phyloP scores from a whole-genome alignment of 805 yeast species.

The Candida tammaniensis region DNA sequence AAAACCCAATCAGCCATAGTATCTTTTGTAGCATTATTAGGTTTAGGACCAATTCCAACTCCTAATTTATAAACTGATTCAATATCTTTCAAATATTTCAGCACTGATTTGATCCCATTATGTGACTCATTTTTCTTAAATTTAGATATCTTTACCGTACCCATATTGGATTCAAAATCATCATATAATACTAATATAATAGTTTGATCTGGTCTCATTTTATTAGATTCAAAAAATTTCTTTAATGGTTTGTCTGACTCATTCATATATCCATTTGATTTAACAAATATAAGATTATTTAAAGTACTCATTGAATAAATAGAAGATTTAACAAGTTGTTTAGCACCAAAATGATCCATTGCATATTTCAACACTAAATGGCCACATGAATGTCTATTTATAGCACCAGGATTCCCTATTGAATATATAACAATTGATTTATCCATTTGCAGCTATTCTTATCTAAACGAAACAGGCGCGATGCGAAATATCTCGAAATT shows the following conservation, averaged over 20 bases:
- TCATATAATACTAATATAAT: constrained; percentile 30
- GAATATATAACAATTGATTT: constrained; percentile 22
- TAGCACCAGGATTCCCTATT: constrained; percentile 41
- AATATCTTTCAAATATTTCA: constrained; percentile 7
- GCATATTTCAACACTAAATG: constrained; percentile 30
- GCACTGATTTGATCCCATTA: constrained; percentile 34
- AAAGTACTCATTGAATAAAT: constrained; percentile 24
- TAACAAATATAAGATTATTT: constrained; percentile 27
- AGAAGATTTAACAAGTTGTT: constrained; percentile 27
- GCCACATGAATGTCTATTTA: constrained; percentile 40
- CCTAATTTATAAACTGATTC: constrained; percentile 28
- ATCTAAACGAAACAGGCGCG: too few species aligned
- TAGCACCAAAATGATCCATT: constrained; percentile 23
- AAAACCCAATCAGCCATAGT: constrained; percentile 42
- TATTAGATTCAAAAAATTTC: constrained; percentile 18
- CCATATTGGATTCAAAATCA: constrained; percentile 36
- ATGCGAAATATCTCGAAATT: too few species aligned
- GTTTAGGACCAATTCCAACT: constrained; percentile 44
- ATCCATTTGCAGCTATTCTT: too few species aligned
- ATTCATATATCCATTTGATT: constrained; percentile 39
- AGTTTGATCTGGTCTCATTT: constrained; percentile 13
- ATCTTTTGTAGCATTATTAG: constrained; percentile 28
- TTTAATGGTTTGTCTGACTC: constrained; percentile 32
- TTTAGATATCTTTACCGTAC: constrained; percentile 26
- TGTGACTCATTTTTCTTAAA: constrained; percentile 38